A percentile compares a stretch with the other conserved stretches of the same genome.
Conservation (phyloP, 345 rosid genomes). For the Conringia planisiliqua region DNA sequence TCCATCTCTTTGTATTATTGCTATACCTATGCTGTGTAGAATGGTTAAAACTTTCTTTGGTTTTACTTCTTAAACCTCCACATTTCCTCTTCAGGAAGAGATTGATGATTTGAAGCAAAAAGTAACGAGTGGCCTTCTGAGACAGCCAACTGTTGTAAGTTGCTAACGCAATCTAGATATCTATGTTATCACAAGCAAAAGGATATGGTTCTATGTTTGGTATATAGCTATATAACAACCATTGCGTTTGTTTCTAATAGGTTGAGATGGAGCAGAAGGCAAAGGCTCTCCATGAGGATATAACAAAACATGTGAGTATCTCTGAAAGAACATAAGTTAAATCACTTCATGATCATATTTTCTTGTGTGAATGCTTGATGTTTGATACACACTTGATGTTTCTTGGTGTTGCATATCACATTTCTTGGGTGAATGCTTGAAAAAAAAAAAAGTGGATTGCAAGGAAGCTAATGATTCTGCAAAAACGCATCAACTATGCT, state of each 20-base stretch:
- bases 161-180: background rate
- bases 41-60: background rate
- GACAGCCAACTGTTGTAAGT: slow-evolving; percentile 36
- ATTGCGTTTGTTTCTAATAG: background rate
- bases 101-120: slow-evolving; percentile 27
- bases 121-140: slow-evolving; percentile 18
- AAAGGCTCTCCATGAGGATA: slow-evolving; percentile 27
- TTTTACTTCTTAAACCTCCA: background rate
- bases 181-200: background rate
- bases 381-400: too few species aligned
- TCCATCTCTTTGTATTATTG: background rate
- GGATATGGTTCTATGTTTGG: background rate
- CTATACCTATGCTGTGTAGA: background rate
- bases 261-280: slow-evolving; percentile 30
- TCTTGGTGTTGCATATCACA: too few species aligned
- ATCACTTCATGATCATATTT: background rate
- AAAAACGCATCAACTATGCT: slow-evolving; percentile 30
- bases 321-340: background rate
- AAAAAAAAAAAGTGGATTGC: slow-evolving; percentile 29
- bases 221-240: too few species aligned
- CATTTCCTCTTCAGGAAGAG: slow-evolving; percentile 26
- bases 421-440: too few species aligned
- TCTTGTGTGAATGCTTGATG: too few species aligned
- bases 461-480: slow-evolving; percentile 28
- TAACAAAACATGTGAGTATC: slow-evolving; percentile 34